Conservation (phyloP, 345 rosid genomes). For the Rhodamnia rubescens region DNA sequence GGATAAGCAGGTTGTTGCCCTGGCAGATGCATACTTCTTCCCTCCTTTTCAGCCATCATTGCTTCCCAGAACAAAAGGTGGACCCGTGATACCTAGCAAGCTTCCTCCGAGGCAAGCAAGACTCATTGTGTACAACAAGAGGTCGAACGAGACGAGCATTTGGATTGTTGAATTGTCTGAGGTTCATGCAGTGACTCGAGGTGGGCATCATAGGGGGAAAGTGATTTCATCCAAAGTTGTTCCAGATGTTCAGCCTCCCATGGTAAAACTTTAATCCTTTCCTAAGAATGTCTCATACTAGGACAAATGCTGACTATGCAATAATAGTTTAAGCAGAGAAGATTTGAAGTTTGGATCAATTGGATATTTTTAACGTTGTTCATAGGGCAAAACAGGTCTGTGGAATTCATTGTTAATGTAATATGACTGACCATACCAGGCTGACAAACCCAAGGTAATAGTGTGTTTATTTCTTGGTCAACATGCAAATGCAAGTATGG, state of each 20-base stretch:
- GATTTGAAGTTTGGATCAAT: background rate
- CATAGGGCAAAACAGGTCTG: background rate
- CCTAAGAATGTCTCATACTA: background rate
- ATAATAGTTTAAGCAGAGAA: background rate
- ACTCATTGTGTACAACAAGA: slow-evolving; percentile 64
- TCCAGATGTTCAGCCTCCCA: slow-evolving; percentile 73
- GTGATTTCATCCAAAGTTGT: slow-evolving; percentile 55
- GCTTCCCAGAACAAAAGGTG: slow-evolving; percentile 59
- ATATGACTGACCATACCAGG: background rate
- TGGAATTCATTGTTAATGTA: background rate
- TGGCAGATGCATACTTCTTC: slow-evolving; percentile 79
- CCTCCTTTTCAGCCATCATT: slow-evolving; percentile 82
- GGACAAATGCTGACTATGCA: background rate
- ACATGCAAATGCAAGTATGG: background rate
- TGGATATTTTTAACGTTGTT: background rate
- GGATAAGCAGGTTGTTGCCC: slow-evolving; percentile 55
- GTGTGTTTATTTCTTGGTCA: background rate
- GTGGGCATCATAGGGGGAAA: slow-evolving; percentile 75
- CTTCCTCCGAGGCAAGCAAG: slow-evolving; percentile 69
- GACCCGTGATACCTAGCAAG: slow-evolving; percentile 56
- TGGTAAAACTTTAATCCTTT: slow-evolving; percentile 22
- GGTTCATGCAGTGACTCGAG: slow-evolving; percentile 73
- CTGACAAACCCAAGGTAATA: background rate
- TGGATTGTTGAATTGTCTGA: slow-evolving; percentile 63
- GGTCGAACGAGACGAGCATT: slow-evolving; percentile 59